A percentile compares a stretch with the other conserved stretches of the same genome.
Conservation (phyloP, 2,329 filamentous ascomycete genomes). For the Trichoderma arundinaceum region DNA sequence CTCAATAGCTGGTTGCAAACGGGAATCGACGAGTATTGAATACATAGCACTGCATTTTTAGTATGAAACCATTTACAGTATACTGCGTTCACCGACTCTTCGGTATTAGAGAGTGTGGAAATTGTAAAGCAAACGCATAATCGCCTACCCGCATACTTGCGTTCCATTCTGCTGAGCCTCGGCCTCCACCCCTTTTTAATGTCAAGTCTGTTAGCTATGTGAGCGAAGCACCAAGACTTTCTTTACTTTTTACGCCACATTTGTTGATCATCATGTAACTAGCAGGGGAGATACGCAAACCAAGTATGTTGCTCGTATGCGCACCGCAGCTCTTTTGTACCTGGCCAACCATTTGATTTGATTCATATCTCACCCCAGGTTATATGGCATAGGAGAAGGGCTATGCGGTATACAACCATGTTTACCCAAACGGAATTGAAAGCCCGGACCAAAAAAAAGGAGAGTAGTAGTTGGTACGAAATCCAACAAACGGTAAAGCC, state of each 20-base stretch:
- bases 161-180: background rate
- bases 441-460: background rate
- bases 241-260: background rate
- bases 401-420: background rate
- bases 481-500: background rate
- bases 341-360: background rate
- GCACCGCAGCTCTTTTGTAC: background rate
- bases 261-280: background rate
- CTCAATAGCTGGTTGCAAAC: background rate
- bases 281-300: background rate
- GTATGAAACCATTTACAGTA: conserved; percentile 2
- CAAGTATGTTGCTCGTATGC: background rate
- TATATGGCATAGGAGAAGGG: background rate
- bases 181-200: background rate
- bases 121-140: conserved; percentile 4
- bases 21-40: background rate
- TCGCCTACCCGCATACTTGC: background rate
- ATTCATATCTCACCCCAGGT: background rate
- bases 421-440: background rate
- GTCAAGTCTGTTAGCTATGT: background rate
- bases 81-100: conserved; percentile 4
- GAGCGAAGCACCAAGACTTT: too few species aligned
- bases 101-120: too few species aligned
- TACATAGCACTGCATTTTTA: background rate
- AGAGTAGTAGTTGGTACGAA: background rate